phyloP scores from a whole-genome alignment of 176 grass and related monocot species.

The Avena eriantha region DNA sequence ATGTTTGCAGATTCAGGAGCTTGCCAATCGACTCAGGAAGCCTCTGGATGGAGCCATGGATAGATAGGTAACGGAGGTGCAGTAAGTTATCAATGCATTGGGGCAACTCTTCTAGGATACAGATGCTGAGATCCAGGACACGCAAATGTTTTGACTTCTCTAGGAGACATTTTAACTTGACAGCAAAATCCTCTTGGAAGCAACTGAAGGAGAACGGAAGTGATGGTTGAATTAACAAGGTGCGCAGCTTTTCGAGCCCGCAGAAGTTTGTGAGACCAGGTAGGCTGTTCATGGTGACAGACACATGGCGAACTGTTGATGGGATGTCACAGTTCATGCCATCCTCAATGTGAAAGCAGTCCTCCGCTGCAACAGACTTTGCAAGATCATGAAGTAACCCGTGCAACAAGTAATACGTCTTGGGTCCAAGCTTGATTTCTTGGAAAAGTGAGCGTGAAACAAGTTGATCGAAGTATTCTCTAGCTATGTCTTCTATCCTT shows the following conservation, averaged over 20 bases:
- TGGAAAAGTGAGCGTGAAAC: constrained; percentile 33
- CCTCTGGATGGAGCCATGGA: neutral
- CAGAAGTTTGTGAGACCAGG: neutral
- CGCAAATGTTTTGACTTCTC: neutral
- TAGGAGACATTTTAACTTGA: neutral
- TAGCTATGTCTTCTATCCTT: constrained; percentile 35
- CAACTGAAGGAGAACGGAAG: neutral
- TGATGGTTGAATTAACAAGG: neutral
- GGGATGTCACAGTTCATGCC: constrained; percentile 8
- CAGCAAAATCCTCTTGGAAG: neutral
- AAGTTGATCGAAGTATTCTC: constrained; percentile 38
- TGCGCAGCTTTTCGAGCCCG: neutral
- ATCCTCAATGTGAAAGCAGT: constrained; percentile 25
- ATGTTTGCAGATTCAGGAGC: constrained; percentile 36
- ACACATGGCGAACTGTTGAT: constrained; percentile 25
- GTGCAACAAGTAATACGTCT: constrained; percentile 24
- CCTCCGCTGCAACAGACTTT: constrained; percentile 15
- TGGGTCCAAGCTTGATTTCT: neutral
- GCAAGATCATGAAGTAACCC: constrained; percentile 38
- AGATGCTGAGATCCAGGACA: constrained; percentile 21
- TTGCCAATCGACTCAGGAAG: constrained; percentile 17
- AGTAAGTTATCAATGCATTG: constrained; percentile 12
- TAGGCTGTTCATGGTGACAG: neutral
- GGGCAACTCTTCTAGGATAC: constrained; percentile 5
- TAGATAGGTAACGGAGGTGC: constrained; percentile 41